phyloP scores from a whole-genome alignment of 2,329 filamentous ascomycete species.

The Fusarium circinatum region DNA sequence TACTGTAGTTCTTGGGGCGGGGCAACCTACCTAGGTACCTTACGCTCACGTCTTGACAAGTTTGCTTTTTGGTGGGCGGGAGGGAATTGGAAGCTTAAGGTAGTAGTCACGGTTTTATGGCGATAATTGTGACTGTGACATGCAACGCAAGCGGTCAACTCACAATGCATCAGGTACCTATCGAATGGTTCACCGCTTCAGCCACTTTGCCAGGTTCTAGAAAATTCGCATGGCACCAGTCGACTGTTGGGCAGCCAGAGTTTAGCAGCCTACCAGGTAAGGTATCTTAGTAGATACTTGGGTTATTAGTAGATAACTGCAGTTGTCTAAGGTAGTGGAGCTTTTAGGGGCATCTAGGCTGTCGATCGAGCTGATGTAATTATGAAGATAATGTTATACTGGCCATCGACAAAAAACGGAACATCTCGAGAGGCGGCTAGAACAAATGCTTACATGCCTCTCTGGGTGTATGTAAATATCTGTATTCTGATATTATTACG shows the following conservation, averaged over 20 bases:
- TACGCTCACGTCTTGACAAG: slow-evolving; percentile 28
- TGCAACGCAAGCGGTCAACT: slow-evolving; percentile 24
- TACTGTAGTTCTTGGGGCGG: slow-evolving; percentile 16
- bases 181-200: slow-evolving; percentile 28
- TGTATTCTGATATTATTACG: not conserved
- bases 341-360: slow-evolving; percentile 1
- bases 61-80: slow-evolving; percentile 18
- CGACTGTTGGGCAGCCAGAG: slow-evolving; percentile 35
- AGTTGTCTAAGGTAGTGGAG: slow-evolving; percentile 21
- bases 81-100: not conserved
- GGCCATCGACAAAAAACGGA: not conserved
- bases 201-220: slow-evolving; percentile 30
- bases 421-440: not conserved
- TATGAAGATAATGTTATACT: not conserved
- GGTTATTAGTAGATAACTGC: not conserved
- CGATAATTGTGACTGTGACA: not conserved
- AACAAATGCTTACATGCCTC: not conserved
- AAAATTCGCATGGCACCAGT: slow-evolving; percentile 29
- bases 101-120: slow-evolving; percentile 6
- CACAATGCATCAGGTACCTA: slow-evolving; percentile 1
- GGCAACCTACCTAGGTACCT: slow-evolving; percentile 18
- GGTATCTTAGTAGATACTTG: not conserved
- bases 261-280: not conserved
- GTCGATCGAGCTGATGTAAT: not conserved
- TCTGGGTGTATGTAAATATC: not conserved